phyloP scores from a whole-genome alignment of 805 yeast genomes.

The Saccharomycopsis babjevae region DNA sequence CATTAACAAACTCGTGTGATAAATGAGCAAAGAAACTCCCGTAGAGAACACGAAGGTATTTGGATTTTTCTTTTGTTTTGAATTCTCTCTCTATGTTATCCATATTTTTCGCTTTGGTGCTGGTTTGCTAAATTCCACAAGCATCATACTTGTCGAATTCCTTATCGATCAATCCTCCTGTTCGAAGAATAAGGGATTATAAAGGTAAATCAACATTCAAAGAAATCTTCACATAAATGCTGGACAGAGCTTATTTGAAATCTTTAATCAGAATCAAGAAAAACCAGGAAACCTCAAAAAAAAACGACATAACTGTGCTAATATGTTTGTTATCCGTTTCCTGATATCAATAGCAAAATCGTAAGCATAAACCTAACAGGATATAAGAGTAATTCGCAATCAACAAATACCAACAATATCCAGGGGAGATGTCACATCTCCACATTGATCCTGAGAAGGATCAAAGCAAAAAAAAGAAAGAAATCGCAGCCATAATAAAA shows the following conservation, averaged over 20 bases:
- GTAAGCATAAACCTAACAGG: not conserved
- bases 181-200: no score
- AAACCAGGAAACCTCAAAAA: no score
- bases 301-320: no score
- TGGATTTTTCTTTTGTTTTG: not conserved
- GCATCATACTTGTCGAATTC: no score
- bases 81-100: not conserved
- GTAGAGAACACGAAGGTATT: not conserved
- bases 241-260: no score
- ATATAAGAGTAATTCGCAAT: not conserved
- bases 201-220: no score
- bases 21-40: not conserved
- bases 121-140: no score
- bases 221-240: no score
- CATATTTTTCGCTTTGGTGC: no score
- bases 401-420: not conserved
- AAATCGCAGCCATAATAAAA: not conserved
- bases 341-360: not conserved
- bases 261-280: no score
- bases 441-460: not conserved
- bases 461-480: not conserved
- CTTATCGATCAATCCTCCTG: no score
- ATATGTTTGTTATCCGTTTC: not conserved
- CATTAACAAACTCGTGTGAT: not conserved
- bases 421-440: not conserved